These are phyloP conservation scores for Penicillium cosmopolitanum DNA, from an alignment of 495 filamentous ascomycete genomes.

Conservation along the genomic window DNA sequence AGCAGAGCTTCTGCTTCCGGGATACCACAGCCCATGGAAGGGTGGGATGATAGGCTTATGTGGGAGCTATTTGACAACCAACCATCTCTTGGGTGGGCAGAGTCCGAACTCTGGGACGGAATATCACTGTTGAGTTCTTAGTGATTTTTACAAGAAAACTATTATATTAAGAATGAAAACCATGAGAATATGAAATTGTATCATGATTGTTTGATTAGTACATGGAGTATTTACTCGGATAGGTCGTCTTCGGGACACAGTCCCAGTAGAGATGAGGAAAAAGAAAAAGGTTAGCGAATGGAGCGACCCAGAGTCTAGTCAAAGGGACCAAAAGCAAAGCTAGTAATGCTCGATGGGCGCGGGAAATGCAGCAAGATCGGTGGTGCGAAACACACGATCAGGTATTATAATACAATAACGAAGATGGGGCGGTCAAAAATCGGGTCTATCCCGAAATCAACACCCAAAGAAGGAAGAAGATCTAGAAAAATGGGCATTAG, in stretches of 20 bases:
- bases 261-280: constrained; percentile 19
- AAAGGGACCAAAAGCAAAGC: constrained; percentile 19
- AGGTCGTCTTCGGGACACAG: constrained; percentile 26
- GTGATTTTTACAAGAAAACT: not conserved
- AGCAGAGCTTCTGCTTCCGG: constrained; percentile 5
- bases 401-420: constrained; percentile 47
- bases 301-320: constrained; percentile 31
- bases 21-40: constrained; percentile 19
- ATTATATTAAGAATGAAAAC: not conserved
- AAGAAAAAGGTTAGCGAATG: constrained; percentile 21
- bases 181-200: not conserved
- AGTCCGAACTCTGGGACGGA: constrained; percentile 30
- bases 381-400: constrained; percentile 16
- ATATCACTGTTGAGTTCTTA: constrained; percentile 22
- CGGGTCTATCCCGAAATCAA: constrained; percentile 55
- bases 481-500: constrained; percentile 26
- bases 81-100: constrained; percentile 36
- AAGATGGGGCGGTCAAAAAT: constrained; percentile 13
- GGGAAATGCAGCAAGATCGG: constrained; percentile 24
- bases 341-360: constrained; percentile 17
- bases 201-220: constrained; percentile 22
- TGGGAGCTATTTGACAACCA: constrained; percentile 39
- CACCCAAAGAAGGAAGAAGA: constrained; percentile 64
- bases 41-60: constrained; percentile 37
- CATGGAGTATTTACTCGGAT: constrained; percentile 29